Evolutionary conservation across 257 asterid genomes (phyloP).

Genomic region (Nemophila menziesii): DNA sequence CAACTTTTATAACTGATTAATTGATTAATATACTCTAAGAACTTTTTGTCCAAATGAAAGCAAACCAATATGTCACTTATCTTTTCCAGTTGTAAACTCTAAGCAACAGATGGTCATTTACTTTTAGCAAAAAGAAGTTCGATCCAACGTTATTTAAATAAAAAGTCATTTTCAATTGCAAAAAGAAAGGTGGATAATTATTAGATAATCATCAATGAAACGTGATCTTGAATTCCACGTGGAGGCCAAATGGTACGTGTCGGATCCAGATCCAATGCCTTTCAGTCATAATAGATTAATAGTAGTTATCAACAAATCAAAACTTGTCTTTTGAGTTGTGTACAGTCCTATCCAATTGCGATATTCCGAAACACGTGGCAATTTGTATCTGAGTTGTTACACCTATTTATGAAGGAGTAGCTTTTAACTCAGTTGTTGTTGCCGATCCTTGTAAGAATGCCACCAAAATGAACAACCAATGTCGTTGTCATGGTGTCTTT

Average conservation of each 20-base stretch:
- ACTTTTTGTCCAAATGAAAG: no score
- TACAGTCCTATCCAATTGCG: background rate
- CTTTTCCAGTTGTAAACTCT: no score
- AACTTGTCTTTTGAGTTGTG: background rate
- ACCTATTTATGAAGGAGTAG: background rate
- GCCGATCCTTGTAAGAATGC: conserved; percentile 1
- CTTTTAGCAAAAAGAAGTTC: no score
- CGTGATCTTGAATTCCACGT: conserved; percentile 46
- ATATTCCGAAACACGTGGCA: background rate
- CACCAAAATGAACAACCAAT: conserved; percentile 15
- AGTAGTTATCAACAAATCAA: no score
- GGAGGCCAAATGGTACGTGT: conserved; percentile 38
- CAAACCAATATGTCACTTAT: no score
- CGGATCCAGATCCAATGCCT: conserved; percentile 8
- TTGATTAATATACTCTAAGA: no score
- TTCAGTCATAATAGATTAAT: no score
- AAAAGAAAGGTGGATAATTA: conserved; percentile 7
- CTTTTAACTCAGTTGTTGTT: background rate
- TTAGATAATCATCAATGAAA: conserved; percentile 28
- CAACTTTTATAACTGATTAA: no score
- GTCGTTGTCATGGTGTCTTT: conserved; percentile 47
- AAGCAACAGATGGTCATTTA: no score
- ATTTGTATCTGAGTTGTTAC: background rate
- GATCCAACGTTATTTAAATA: background rate
- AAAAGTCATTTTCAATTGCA: background rate